Evolutionary conservation across 1,139 yeast genomes (phyloP), one percentile per base, ranked within the genome.

Genomic region (Kodamaea fungicola): DNA sequence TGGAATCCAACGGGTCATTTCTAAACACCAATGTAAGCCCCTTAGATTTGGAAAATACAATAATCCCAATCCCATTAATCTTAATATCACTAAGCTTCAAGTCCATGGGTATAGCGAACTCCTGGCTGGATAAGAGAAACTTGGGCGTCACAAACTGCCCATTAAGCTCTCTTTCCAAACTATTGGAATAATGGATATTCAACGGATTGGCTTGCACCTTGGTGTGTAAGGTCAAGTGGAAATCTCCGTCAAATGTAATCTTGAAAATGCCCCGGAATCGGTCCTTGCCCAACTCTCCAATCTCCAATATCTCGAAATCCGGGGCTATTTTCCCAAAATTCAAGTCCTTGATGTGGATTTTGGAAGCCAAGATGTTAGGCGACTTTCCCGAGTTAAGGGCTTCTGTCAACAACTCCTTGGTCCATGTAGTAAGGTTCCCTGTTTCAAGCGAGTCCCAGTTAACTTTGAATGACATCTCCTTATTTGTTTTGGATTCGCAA

Each of bases 1-100:
- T 86, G 22, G 83, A 77, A 47, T 86, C 95, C 42, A 88, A 68
- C 0, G 96, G 96, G 59, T 88, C 96, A 59, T 88, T 88, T 48
- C 92, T 74, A 61, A 88, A 88, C 25, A 88, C 96, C 31, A 88
- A 64, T 0, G 96, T 88, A 37, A 88, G 71, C 0, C 96, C 96
- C 54, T 86, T 86, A 4, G 86, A 74, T 51, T 83, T 83, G 26
- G 86, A 79, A 55, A 85, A 88, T 2, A 88, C 96, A 45, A 87
- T 78, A 40, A 88, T 84, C 13, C 90, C 89, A 43, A 88, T 87
- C 2, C 95, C 95, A 41, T 83, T 78, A 36, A 88, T 70, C 47
- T 74, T 74, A 43, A 88, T 82, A 44, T 84, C 84, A 29, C 89
- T 78, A 36, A 88, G 65, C 33, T 83, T 83, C 46, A 88, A 68